These are phyloP conservation scores for Colletotrichum somersetense DNA, from an alignment of 2,329 filamentous ascomycete species.

Conservation along the genomic window DNA sequence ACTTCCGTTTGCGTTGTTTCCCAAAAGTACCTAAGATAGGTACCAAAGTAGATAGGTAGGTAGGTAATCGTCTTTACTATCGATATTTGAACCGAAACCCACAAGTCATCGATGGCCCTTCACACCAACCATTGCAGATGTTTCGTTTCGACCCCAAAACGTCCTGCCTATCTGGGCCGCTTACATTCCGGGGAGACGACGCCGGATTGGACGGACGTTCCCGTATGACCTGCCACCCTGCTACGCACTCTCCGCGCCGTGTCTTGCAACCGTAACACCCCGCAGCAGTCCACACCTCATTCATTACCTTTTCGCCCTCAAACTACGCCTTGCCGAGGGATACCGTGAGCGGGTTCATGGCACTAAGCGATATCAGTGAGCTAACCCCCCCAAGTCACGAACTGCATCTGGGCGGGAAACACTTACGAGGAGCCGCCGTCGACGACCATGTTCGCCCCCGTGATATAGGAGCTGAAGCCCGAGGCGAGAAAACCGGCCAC, in stretches of 20 bases:
- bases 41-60: no score
- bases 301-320: background rate
- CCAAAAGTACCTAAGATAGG: background rate
- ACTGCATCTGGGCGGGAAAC: background rate
- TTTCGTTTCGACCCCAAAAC: slow-evolving; percentile 10
- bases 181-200: slow-evolving; percentile 6
- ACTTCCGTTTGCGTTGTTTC: slow-evolving; percentile 32
- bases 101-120: slow-evolving; percentile 19
- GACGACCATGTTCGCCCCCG: slow-evolving; percentile 71
- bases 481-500: slow-evolving; percentile 73
- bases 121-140: slow-evolving; percentile 14
- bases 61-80: slow-evolving; percentile 30
- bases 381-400: slow-evolving; percentile 14
- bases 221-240: slow-evolving; percentile 23
- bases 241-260: slow-evolving; percentile 5
- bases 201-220: slow-evolving; percentile 25
- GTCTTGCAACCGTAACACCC: slow-evolving; percentile 28
- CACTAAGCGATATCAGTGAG: slow-evolving; percentile 45
- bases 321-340: slow-evolving; percentile 48
- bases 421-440: slow-evolving; percentile 67
- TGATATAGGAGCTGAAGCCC: slow-evolving; percentile 73
- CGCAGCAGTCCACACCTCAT: slow-evolving; percentile 19
- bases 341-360: slow-evolving; percentile 57
- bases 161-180: slow-evolving; percentile 28
- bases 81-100: slow-evolving; percentile 22